Conservation (phyloP, 164 flowering plant genomes). For the Echeveria elegans region DNA sequence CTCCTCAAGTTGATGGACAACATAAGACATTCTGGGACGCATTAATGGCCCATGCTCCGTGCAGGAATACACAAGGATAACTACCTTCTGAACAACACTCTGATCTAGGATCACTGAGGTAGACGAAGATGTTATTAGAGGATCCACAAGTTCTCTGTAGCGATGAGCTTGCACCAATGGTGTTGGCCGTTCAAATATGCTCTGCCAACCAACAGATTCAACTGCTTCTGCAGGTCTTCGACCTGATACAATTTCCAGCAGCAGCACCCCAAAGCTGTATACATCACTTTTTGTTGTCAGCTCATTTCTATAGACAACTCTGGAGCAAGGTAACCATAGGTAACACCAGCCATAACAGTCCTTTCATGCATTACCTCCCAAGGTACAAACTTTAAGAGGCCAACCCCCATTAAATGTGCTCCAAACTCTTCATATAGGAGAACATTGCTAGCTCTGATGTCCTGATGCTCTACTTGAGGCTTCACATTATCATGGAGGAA, state of each 20-base stretch:
- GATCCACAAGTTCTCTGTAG: constrained; percentile 71
- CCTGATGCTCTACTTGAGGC: constrained; percentile 91
- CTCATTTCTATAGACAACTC: constrained; percentile 89
- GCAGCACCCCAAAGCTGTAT: constrained; percentile 86
- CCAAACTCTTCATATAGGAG: constrained; percentile 88
- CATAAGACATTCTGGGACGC: constrained; percentile 94
- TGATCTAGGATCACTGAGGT: constrained; percentile 56
- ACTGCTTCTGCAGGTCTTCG: constrained; percentile 86
- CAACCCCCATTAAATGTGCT: constrained; percentile 93
- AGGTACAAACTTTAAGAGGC: constrained; percentile 85
- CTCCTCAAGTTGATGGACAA: constrained; percentile 90
- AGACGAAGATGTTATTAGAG: constrained; percentile 40
- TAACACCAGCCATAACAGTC: constrained; percentile 86
- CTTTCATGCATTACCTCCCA: constrained; percentile 95
- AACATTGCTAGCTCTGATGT: constrained; percentile 84
- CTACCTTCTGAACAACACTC: constrained; percentile 73
- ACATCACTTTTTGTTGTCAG: constrained; percentile 97
- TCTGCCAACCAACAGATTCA: constrained; percentile 80
- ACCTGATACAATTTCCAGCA: constrained; percentile 78
- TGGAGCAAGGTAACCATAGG: constrained; percentile 86
- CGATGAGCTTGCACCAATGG: constrained; percentile 84
- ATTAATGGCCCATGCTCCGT: constrained; percentile 89
- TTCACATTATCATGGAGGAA: constrained; percentile 95
- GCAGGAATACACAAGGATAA: constrained; percentile 86
- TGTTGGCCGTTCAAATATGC: constrained; percentile 94